Percentiles rank a stretch among this genome's conserved stretches.
Conservation (phyloP, 2,329 filamentous ascomycete genomes). For the Exophiala calicioides region DNA sequence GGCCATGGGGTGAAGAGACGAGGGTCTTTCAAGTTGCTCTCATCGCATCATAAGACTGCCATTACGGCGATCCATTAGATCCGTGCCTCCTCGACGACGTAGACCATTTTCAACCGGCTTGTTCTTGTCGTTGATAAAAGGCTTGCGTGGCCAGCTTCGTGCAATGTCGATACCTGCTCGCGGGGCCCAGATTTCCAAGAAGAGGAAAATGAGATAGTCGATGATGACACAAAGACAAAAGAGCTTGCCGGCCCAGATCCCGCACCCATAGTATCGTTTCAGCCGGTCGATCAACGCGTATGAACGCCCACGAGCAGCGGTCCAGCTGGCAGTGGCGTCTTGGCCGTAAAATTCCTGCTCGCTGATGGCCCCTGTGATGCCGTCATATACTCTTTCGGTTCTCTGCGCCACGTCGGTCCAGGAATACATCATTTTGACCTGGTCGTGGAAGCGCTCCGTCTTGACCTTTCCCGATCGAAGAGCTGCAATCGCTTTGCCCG, state of each 20-base stretch:
- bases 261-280: constrained; percentile 96
- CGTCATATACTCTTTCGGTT: constrained; percentile 92
- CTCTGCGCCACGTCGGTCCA: constrained; percentile 94
- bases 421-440: constrained; percentile 98
- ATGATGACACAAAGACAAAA: constrained; percentile 94
- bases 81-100: constrained; percentile 26
- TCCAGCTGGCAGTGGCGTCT: constrained; percentile 68
- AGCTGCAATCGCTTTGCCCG: constrained; percentile 82
- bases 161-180: constrained; percentile 84
- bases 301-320: constrained; percentile 67
- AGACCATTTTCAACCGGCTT: constrained; percentile 32
- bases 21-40: constrained; percentile 6
- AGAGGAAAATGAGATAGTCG: constrained; percentile 86
- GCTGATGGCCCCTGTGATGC: constrained; percentile 81
- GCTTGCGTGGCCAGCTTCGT: constrained; percentile 86
- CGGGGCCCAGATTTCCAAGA: constrained; percentile 85
- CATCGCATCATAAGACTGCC: constrained; percentile 29
- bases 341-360: constrained; percentile 88
- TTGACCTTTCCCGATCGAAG: constrained; percentile 83
- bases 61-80: constrained; percentile 32
- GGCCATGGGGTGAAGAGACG: constrained; percentile 28
- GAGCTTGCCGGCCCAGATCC: constrained; percentile 96
- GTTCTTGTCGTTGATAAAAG: constrained; percentile 35
- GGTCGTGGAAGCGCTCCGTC: constrained; percentile 92
- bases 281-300: constrained; percentile 92